A percentile compares a stretch with the other conserved stretches of the same genome.
Conservation (phyloP, 805 yeast genomes). For the Metschnikowia dekortorum region DNA sequence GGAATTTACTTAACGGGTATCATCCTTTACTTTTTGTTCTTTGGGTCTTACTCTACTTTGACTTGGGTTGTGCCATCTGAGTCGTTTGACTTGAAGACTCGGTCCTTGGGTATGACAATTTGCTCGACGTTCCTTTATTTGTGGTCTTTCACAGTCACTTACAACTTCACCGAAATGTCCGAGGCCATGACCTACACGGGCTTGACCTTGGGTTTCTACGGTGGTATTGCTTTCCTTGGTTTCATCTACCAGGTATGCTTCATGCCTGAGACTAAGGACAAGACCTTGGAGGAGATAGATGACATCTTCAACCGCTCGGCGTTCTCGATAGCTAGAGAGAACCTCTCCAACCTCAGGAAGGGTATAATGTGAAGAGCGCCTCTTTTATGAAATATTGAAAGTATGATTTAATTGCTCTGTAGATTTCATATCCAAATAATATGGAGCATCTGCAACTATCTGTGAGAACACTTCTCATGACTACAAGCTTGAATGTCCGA, state of each 20-base stretch:
- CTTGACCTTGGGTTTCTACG: constrained; percentile 60
- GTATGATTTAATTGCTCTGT: neutral
- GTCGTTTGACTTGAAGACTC: constrained; percentile 52
- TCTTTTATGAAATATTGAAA: neutral
- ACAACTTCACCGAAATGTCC: constrained; percentile 57
- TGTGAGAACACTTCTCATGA: too few species aligned
- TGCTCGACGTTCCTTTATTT: constrained; percentile 52
- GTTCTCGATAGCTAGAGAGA: constrained; percentile 29
- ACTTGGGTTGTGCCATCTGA: constrained; percentile 71
- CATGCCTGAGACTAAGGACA: constrained; percentile 70
- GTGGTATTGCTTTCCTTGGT: constrained; percentile 60
- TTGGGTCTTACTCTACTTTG: constrained; percentile 61
- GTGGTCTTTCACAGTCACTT: constrained; percentile 62
- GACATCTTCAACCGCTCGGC: constrained; percentile 53
- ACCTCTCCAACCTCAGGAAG: constrained; percentile 28
- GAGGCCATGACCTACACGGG: constrained; percentile 58
- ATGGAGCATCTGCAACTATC: too few species aligned
- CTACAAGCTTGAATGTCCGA: too few species aligned
- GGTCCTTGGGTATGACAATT: constrained; percentile 64
- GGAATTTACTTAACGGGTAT: constrained; percentile 62
- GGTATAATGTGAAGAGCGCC: constrained; percentile 11
- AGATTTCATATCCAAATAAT: neutral
- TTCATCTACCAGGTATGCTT: constrained; percentile 48
- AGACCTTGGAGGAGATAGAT: constrained; percentile 69
- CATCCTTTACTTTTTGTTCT: constrained; percentile 60